These are phyloP conservation scores for Phytophthora nicotianae DNA, from an alignment of 352 stramenopile genomes.

Conservation along the genomic window DNA sequence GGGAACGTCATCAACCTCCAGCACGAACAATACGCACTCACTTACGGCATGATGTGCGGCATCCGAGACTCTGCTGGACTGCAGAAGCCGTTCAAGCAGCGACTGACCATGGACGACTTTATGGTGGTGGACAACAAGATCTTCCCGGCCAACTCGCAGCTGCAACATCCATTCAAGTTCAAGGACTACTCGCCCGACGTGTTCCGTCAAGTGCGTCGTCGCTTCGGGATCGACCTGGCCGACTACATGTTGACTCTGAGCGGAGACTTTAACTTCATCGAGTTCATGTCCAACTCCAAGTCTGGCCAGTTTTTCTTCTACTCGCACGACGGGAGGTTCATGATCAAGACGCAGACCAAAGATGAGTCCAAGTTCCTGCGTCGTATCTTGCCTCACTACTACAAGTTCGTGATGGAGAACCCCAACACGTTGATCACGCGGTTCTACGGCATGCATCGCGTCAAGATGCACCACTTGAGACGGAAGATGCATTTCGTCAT, in stretches of 20 bases:
- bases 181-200: conserved; percentile 93
- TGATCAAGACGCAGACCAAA: conserved; percentile 99
- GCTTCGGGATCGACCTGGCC: conserved; percentile 76
- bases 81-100: conserved; percentile 78
- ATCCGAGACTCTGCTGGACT: conserved; percentile 95
- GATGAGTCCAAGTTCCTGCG: conserved; percentile 98
- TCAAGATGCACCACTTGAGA: conserved; percentile 97
- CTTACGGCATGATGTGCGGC: conserved; percentile 99
- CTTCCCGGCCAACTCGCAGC: conserved; percentile 72
- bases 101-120: conserved; percentile 92
- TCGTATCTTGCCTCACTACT: conserved; percentile 97
- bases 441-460: conserved; percentile 98
- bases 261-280: conserved; percentile 96
- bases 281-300: conserved; percentile 99
- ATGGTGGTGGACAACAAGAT: conserved; percentile 84
- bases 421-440: conserved; percentile 97
- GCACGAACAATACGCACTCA: conserved; percentile 98
- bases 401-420: conserved; percentile 97
- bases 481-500: conserved; percentile 95
- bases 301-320: conserved; percentile 99
- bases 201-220: conserved; percentile 79
- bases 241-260: conserved; percentile 94
- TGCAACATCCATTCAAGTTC: conserved; percentile 89
- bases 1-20: conserved; percentile 82
- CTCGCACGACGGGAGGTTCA: conserved; percentile 96